Evolutionary conservation across 1,284 basidiomycete genomes (phyloP).

Genomic region (Erythrobasidium hasegawianum): DNA sequence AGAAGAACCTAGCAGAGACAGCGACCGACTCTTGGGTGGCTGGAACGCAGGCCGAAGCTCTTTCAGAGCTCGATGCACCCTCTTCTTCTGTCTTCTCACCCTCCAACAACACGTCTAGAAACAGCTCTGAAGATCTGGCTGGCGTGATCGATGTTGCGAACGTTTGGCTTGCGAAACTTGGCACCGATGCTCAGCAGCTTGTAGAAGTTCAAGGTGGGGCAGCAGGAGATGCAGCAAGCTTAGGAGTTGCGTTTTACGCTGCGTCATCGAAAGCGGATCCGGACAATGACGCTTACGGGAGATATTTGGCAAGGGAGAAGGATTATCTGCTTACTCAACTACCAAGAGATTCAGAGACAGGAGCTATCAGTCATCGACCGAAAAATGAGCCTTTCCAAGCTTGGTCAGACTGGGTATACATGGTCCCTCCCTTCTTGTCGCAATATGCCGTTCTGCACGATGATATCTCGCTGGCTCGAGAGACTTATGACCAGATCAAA

Average conservation of each 20-base stretch:
- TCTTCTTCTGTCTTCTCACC: constrained; percentile 58
- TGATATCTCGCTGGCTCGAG: constrained; percentile 64
- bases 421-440: constrained; percentile 88
- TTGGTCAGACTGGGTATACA: constrained; percentile 51
- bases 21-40: constrained; percentile 24
- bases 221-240: constrained; percentile 37
- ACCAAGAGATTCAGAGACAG: constrained; percentile 28
- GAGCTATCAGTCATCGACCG: constrained; percentile 50
- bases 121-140: constrained; percentile 2
- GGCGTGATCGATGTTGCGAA: constrained; percentile 33
- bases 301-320: too few species aligned
- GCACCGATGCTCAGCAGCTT: constrained; percentile 31
- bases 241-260: constrained; percentile 38
- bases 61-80: constrained; percentile 65
- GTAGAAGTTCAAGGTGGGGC: constrained; percentile 35
- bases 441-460: constrained; percentile 71
- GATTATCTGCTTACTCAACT: too few species aligned
- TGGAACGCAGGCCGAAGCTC: constrained; percentile 56
- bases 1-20: constrained; percentile 13
- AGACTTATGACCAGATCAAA: constrained; percentile 72
- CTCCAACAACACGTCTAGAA: too few species aligned
- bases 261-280: background rate
- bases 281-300: too few species aligned
- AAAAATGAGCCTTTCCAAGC: constrained; percentile 41
- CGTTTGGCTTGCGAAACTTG: constrained; percentile 31